Base-by-base conservation (phyloP, 306 rosid genomes). In the Albizia julibrissin region DNA sequence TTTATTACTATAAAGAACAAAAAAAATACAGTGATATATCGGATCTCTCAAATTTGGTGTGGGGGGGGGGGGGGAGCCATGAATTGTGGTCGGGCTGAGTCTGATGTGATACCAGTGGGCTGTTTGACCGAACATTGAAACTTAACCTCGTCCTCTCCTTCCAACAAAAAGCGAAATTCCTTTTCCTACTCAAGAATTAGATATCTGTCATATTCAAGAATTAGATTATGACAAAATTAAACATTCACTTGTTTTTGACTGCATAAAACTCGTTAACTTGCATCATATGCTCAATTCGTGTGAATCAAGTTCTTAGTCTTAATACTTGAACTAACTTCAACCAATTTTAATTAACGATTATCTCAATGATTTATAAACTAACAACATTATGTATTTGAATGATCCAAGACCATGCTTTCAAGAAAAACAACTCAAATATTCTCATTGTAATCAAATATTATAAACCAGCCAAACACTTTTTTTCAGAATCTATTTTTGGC, bases 1-100 rank as follows among this genome's bases (percentile, higher is more conserved):
- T 37, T 21, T 68, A 4, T 68, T 1, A 18, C n/a, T 21, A 37
- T 67, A 19, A 31, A 15, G 3, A 7, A 31, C 5, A 29, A 14
- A 21, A 22, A 59, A 59, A 59, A 24, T 59, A 11, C 14, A 21
- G 9, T n/a, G 24, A 22, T 58, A 11, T 24, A 24, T 22, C 18
- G 4, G 6, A 24, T 24, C 33, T 24, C 67, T 22, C 56, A 3
- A n/a, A n/a, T n/a, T n/a, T n/a, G n/a, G n/a, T n/a, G n/a, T n/a
- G n/a, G n/a, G n/a, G n/a, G n/a, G n/a, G n/a, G 3, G 2, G 3
- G 1, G 0, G 0, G 2, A 43, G 7, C 1, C 10, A 42, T 42
- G 46, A 43, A 10, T 43, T 10, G 13, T 43, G 40, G 40, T 37
- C 40, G 40, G 40, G 40, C 40, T 37, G 5, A 37, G 40, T 37